Percentiles rank a stretch among this genome's conserved stretches.
Conservation (phyloP, 75 land plant species). For the Pinus albicaulis region DNA sequence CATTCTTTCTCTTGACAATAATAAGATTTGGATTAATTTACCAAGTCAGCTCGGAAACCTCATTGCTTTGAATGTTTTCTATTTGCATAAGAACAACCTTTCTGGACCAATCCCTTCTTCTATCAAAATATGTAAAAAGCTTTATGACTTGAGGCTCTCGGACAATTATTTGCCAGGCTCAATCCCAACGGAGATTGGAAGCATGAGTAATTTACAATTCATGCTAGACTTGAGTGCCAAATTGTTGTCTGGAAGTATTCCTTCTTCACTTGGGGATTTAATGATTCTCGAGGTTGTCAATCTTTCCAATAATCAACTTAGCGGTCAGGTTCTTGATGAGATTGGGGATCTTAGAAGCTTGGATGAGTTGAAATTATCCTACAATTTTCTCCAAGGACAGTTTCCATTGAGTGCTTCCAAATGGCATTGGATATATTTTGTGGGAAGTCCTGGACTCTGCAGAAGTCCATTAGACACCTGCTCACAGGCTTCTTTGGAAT, state of each 20-base stretch:
- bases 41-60: conserved; percentile 55
- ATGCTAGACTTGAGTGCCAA: conserved; percentile 62
- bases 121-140: conserved; percentile 43
- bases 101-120: conserved; percentile 59
- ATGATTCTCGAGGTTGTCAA: conserved; percentile 52
- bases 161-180: conserved; percentile 51
- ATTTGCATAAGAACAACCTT: conserved; percentile 47
- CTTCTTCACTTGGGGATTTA: conserved; percentile 39
- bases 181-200: conserved; percentile 59
- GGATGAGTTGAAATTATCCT: conserved; percentile 53
- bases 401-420: conserved; percentile 37
- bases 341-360: conserved; percentile 66
- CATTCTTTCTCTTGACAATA: conserved; percentile 47
- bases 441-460: conserved; percentile 54
- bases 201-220: conserved; percentile 53
- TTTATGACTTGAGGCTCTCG: conserved; percentile 54
- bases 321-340: conserved; percentile 55
- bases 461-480: conserved; percentile 58
- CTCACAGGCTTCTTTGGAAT: background rate
- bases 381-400: conserved; percentile 54
- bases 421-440: conserved; percentile 54
- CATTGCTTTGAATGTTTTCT: conserved; percentile 49
- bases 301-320: conserved; percentile 70
- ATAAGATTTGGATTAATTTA: conserved; percentile 49
- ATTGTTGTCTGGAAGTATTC: conserved; percentile 61